Conservation (phyloP, 2,329 filamentous ascomycete species). For the Amauroascus verrucosus region DNA sequence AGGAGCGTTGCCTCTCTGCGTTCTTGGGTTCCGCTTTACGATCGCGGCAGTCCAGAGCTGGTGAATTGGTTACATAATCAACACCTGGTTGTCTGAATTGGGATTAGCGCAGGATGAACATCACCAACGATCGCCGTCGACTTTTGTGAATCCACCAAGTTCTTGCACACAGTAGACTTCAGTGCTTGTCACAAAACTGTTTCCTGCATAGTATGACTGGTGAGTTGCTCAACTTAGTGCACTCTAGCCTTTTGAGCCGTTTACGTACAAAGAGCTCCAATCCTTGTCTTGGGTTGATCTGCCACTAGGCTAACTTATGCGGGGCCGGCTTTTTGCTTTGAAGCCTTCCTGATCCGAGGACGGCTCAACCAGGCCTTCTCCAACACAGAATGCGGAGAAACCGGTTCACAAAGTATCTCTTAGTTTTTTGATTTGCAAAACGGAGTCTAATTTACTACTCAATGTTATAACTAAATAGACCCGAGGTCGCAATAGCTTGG, state of each 20-base stretch:
- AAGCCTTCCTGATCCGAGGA: conserved; percentile 1
- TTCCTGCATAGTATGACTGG: no score
- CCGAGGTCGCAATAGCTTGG: no score
- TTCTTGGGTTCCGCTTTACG: not conserved
- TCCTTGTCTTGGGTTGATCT: no score
- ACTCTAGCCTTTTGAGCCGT: no score
- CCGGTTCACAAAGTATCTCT: not conserved
- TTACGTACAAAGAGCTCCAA: no score
- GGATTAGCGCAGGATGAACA: not conserved
- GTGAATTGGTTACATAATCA: not conserved
- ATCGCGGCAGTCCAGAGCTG: not conserved
- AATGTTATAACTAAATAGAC: no score
- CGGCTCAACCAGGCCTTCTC: not conserved
- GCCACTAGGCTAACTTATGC: not conserved
- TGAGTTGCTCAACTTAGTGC: no score
- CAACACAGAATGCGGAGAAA: not conserved
- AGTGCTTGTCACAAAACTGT: no score
- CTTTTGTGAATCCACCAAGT: no score
- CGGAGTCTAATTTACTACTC: no score
- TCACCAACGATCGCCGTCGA: no score
- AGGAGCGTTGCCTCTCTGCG: not conserved
- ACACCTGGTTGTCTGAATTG: not conserved
- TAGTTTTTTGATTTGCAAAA: not conserved
- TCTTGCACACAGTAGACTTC: no score
- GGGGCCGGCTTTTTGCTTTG: not conserved